These are phyloP conservation scores for Kwoniella newhampshirensis DNA, from an alignment of 768 basidiomycete species.

Conservation along the genomic window DNA sequence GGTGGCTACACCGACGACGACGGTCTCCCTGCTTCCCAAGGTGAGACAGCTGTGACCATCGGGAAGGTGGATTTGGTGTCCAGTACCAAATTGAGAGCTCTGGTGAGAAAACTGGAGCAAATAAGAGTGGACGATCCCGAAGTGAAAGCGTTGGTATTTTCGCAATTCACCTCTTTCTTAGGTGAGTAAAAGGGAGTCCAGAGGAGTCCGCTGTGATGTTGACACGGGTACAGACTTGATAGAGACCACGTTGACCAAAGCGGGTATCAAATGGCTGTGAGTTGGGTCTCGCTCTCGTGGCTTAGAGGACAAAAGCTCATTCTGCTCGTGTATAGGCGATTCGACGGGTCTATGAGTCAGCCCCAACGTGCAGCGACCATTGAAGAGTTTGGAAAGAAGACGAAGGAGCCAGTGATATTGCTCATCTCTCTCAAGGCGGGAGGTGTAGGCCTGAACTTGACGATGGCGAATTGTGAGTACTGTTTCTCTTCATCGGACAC, in stretches of 20 bases:
- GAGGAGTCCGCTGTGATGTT: constrained; percentile 4
- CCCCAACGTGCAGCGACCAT: constrained; percentile 75
- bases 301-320: neutral
- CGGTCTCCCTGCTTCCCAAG: constrained; percentile 14
- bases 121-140: constrained; percentile 61
- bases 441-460: constrained; percentile 82
- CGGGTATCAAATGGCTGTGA: constrained; percentile 46
- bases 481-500: too few species aligned
- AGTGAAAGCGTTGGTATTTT: constrained; percentile 60
- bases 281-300: constrained; percentile 5
- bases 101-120: constrained; percentile 70
- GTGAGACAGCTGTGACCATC: constrained; percentile 57
- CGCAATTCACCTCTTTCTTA: constrained; percentile 50
- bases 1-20: constrained; percentile 27
- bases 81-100: constrained; percentile 85
- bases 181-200: constrained; percentile 26
- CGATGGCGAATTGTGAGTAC: constrained; percentile 49
- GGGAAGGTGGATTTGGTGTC: constrained; percentile 80
- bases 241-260: constrained; percentile 48
- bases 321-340: constrained; percentile 57
- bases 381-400: constrained; percentile 69
- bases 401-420: constrained; percentile 67
- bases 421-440: constrained; percentile 63
- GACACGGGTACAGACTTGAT: constrained; percentile 38
- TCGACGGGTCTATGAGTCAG: constrained; percentile 90